Evolutionary conservation across 1,284 basidiomycete species (phyloP), one percentile per base, ranked within the genome.

Genomic region (Lentinula novae-zelandiae): DNA sequence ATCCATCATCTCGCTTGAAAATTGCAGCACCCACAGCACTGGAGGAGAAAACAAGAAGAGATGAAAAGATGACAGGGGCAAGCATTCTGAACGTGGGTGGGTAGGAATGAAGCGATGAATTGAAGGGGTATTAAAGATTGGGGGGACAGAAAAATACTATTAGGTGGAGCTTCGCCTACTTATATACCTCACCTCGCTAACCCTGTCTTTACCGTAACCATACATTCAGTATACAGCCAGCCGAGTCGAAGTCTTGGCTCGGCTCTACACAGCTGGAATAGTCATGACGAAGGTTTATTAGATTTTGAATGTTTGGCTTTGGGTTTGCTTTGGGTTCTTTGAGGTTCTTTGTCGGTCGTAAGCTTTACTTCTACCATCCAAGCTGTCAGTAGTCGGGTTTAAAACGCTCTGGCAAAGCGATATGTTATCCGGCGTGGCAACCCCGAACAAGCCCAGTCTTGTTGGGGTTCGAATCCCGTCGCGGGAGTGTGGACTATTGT

Each of bases 1-100:
- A 54, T 36, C 53, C 53, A n/a, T 54, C 53, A 12, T 54, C 53
- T 15, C 53, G 53, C 27, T 39, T 42, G 39, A 54, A 54, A 17
- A 54, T 31, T 6, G 53, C 53, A 39, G 53, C 38, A 27, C 39
- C 39, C 8, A 39, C 27, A 2, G 38, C 53, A 39, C 36, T 39
- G 38, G 53, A 54, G 3, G 38, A 20, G 10, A 54, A 27, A 15
- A 6, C 49, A 10, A 54, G 39, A n/a, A 54, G 53, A 54, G 53
- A 54, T 8, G 53, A 39, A 13, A 54, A 10, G n/a, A 42, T 27
- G 17, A 6, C 39, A 27, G 36, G 8, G 22, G 53, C 17, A 39
- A 54, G 12, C 53, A 54, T 54, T 15, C 34, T 54, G 53, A 42
- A 42, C 8, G 22, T 9, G 5, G 15, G 31, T 5, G n/a, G 9